Evolutionary conservation across 2,329 filamentous ascomycete genomes (phyloP).

Genomic region (Xylaria sp.): DNA sequence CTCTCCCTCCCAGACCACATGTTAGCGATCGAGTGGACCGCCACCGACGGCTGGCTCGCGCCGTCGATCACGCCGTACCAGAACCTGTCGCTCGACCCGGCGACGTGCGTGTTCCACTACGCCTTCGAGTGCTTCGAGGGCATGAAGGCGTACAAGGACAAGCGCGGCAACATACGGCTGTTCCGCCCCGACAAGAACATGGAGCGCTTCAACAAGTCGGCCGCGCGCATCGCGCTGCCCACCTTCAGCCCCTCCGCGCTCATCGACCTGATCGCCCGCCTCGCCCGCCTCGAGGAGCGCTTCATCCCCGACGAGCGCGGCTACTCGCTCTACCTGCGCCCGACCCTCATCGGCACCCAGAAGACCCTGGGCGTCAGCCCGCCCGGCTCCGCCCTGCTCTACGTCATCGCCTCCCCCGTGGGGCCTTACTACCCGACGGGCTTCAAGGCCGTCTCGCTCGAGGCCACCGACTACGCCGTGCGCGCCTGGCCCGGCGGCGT

Average conservation of each 20-base stretch:
- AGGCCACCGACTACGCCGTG: constrained; percentile 95
- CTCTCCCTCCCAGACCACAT: constrained; percentile 78
- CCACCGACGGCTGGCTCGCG: constrained; percentile 77
- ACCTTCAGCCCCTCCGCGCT: constrained; percentile 76
- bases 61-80: constrained; percentile 91
- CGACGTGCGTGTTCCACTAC: constrained; percentile 98
- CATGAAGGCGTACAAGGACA: constrained; percentile 98
- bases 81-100: constrained; percentile 94
- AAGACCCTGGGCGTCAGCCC: constrained; percentile 88
- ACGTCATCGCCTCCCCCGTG: constrained; percentile 93
- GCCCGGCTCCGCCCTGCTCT: constrained; percentile 90
- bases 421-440: constrained; percentile 98
- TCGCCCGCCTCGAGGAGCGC: constrained; percentile 79
- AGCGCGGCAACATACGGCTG: constrained; percentile 73
- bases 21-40: constrained; percentile 92
- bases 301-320: constrained; percentile 87
- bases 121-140: constrained; percentile 98
- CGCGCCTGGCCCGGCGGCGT: constrained; percentile 98
- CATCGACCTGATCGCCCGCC: constrained; percentile 78
- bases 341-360: constrained; percentile 97
- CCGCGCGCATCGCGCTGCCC: constrained; percentile 88
- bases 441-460: constrained; percentile 94
- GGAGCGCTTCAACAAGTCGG: constrained; percentile 88
- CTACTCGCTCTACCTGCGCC: constrained; percentile 93
- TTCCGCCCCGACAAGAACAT: constrained; percentile 98